phyloP scores from a whole-genome alignment of 805 yeast species.

The Starmerella bombicola region DNA sequence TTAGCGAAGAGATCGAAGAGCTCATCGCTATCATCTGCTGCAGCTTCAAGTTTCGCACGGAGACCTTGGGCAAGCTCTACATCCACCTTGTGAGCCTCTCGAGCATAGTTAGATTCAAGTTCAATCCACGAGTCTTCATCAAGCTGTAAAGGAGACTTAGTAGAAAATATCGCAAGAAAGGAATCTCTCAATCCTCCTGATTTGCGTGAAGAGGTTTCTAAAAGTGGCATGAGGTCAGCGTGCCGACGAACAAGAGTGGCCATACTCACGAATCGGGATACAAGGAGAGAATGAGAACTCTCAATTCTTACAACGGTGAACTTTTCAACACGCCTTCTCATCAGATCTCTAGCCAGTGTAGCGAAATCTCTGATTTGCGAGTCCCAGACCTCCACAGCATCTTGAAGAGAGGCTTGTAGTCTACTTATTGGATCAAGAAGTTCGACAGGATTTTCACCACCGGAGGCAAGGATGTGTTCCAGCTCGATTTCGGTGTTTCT shows the following conservation, averaged over 20 bases:
- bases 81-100: slow-evolving; percentile 37
- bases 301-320: slow-evolving; percentile 51
- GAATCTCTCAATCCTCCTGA: not conserved
- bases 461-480: slow-evolving; percentile 23
- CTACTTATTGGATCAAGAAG: not conserved
- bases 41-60: slow-evolving; percentile 31
- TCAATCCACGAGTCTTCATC: slow-evolving; percentile 30
- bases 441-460: not conserved
- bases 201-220: not conserved
- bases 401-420: not conserved
- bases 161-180: slow-evolving; percentile 1
- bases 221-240: slow-evolving; percentile 18
- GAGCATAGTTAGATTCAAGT: slow-evolving; percentile 35
- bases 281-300: slow-evolving; percentile 33
- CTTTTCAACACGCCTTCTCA: slow-evolving; percentile 60
- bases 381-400: slow-evolving; percentile 38
- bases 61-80: slow-evolving; percentile 34
- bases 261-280: slow-evolving; percentile 36
- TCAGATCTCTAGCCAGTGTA: slow-evolving; percentile 55
- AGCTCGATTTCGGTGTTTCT: slow-evolving; percentile 34
- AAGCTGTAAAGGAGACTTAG: slow-evolving; percentile 1
- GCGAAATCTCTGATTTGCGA: slow-evolving; percentile 49
- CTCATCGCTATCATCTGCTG: slow-evolving; percentile 30
- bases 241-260: slow-evolving; percentile 42
- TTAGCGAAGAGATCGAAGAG: slow-evolving; percentile 41